Base-by-base conservation (phyloP, 2,329 filamentous ascomycete genomes). In the Botrytis byssoidea region DNA sequence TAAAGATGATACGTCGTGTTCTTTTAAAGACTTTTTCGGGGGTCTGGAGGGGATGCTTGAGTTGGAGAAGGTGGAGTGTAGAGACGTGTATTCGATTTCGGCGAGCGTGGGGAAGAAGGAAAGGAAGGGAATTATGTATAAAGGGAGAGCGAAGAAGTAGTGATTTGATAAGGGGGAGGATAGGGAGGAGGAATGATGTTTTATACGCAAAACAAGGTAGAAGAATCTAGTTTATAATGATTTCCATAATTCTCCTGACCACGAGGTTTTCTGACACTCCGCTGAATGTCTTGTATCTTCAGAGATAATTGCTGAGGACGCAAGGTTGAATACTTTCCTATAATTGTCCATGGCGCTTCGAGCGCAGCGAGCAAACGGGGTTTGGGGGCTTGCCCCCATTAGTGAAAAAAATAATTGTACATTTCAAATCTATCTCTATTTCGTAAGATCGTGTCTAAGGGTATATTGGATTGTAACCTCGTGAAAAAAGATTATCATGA, bases 201-300 rank as follows among this genome's bases (percentile, higher is more conserved):
- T 8, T 57, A 7, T 57, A 57, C 7, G 4, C 8, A 57, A 14
- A 29, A 29, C 16, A 8, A 16, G 12, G 5, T 0, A 16, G 25
- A 18, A 18, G 1, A 29, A n/a, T 8, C 12, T 0, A 55, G 0
- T 18, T 55, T 1, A 16, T 29, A 14, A 29, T 29, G 6, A 29
- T 29, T 18, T 16, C 18, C 14, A 18, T 18, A 0, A 18, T 18
- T 8, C 3, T 14, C 18, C 14, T 18, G 29, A 29, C 9, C 3
- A 29, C 5, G 1, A 18, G 18, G 2, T 29, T 57, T 9, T 5
- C 6, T 63, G 22, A 40, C 3, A 6, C 6, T 18, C 35, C 22
- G 14, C 35, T n/a, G 12, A 37, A 7, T 1, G 3, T 57, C 0
- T 8, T 29, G 1, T 29, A 18, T 57, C 14, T 18, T 57, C 14